phyloP scores from a whole-genome alignment of 345 rosid species.

The Eucalyptus globulus region DNA sequence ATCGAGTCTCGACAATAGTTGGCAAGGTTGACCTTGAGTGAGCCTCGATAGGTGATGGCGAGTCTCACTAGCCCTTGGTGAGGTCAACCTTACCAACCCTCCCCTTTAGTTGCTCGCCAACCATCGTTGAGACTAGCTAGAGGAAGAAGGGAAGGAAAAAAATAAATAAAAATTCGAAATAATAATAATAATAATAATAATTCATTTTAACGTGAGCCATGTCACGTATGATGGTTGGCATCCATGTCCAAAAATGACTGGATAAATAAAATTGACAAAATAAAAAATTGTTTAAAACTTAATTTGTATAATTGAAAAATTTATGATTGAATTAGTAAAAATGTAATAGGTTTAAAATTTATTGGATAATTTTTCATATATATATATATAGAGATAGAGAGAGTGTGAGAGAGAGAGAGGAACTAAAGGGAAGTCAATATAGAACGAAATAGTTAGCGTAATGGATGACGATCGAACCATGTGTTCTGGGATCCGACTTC shows the following conservation, averaged over 20 bases:
- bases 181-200: no score
- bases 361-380: no score
- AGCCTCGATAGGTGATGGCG: background rate
- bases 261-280: no score
- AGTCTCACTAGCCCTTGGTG: background rate
- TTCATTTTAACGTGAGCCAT: no score
- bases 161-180: no score
- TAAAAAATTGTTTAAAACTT: no score
- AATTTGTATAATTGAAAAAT: no score
- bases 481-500: background rate
- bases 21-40: background rate
- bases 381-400: background rate
- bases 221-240: accelerated
- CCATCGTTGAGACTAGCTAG: background rate
- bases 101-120: accelerated
- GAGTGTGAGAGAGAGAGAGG: background rate
- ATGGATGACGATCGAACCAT: background rate
- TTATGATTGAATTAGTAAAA: no score
- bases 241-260: accelerated
- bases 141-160: background rate
- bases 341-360: no score
- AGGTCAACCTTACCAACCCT: background rate
- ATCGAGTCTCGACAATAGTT: background rate
- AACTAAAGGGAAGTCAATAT: background rate
- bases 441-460: background rate